A percentile compares a stretch with the other conserved stretches of the same genome.
phyloP scores from a whole-genome alignment of 2,329 filamentous ascomycete genomes.

The Xylariaceae sp. region DNA sequence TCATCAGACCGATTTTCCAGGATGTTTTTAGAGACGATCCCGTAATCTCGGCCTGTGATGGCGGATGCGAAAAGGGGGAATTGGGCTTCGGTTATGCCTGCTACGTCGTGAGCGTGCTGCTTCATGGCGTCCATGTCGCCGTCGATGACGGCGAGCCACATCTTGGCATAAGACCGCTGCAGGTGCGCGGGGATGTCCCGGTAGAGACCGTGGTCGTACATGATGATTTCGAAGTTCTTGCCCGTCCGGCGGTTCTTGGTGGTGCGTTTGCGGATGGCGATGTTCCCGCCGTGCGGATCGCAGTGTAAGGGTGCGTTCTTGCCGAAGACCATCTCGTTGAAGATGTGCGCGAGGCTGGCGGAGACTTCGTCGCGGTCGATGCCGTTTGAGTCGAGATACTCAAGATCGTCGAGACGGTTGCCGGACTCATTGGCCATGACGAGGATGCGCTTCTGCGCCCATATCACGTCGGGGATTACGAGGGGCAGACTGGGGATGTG shows the following conservation, averaged over 20 bases:
- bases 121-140: slow-evolving; percentile 83
- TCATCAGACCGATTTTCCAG: slow-evolving; percentile 58
- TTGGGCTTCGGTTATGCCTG: slow-evolving; percentile 80
- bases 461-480: slow-evolving; percentile 83
- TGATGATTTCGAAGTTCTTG: slow-evolving; percentile 87
- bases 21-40: slow-evolving; percentile 62
- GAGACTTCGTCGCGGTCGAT: slow-evolving; percentile 97
- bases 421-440: slow-evolving; percentile 95
- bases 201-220: slow-evolving; percentile 97
- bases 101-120: slow-evolving; percentile 82
- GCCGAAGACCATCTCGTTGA: slow-evolving; percentile 99
- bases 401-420: slow-evolving; percentile 80
- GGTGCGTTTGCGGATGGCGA: slow-evolving; percentile 80
- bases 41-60: slow-evolving; percentile 91
- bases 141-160: slow-evolving; percentile 95
- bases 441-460: slow-evolving; percentile 82
- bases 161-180: slow-evolving; percentile 85
- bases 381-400: slow-evolving; percentile 75
- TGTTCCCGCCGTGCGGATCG: slow-evolving; percentile 94
- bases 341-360: slow-evolving; percentile 82
- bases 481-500: slow-evolving; percentile 71
- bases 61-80: slow-evolving; percentile 95
- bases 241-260: slow-evolving; percentile 48
- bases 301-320: slow-evolving; percentile 85
- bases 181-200: slow-evolving; percentile 79